Conservation (phyloP, 345 rosid genomes). For the Jatropha curcas region DNA sequence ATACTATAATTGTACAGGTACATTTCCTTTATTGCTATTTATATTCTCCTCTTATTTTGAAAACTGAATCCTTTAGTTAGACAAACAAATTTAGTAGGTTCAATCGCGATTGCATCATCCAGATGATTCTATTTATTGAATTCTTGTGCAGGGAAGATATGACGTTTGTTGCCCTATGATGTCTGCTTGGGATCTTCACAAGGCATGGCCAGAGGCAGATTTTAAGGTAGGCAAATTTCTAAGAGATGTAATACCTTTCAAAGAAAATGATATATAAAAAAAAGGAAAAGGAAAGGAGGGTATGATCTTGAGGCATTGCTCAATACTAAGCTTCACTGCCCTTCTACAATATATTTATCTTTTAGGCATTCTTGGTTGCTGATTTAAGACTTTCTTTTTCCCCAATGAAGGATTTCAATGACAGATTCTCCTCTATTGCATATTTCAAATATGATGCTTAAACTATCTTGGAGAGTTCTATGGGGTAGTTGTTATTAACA, state of each 20-base stretch:
- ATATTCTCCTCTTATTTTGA: neutral
- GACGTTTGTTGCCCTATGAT: slow-evolving; percentile 95
- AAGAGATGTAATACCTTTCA: neutral
- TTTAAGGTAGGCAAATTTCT: slow-evolving; percentile 53
- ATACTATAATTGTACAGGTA: slow-evolving; percentile 86
- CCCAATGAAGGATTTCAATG: neutral
- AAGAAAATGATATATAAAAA: neutral
- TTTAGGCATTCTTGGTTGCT: neutral
- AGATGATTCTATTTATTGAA: neutral
- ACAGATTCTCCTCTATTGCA: neutral
- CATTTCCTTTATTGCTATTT: neutral
- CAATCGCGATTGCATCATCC: neutral
- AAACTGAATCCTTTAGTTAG: slow-evolving; percentile 3
- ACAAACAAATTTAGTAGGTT: neutral
- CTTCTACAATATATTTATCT: neutral
- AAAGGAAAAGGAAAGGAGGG: neutral
- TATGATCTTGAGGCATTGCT: neutral
- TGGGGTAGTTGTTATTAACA: neutral
- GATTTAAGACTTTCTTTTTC: too few relatives aligned
- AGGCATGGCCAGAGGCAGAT: slow-evolving; percentile 94
- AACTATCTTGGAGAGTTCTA: neutral
- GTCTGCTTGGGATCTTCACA: slow-evolving; percentile 99
- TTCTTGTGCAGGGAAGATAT: slow-evolving; percentile 79
- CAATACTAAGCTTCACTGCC: neutral
- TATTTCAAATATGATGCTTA: too few relatives aligned